Base-by-base conservation (phyloP, 345 rosid genomes). In the Arabis hirsuta region DNA sequence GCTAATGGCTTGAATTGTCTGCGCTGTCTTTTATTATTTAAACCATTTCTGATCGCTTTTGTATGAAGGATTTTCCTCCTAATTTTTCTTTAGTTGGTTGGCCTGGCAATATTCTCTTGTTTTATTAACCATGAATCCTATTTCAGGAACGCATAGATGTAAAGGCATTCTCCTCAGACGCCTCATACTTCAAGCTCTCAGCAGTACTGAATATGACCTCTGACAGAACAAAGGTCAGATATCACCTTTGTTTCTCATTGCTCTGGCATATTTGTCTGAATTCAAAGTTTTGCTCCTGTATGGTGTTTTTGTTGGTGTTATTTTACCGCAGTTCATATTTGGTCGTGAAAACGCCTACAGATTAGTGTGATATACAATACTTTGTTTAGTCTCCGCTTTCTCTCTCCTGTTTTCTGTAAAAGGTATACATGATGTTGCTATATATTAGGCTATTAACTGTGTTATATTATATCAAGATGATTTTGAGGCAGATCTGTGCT, bases 121-220 rank as follows among this genome's bases (percentile, higher is more conserved):
- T 60, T 48, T 0, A 29, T 32, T 63, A 50, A 76, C 63, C 65
- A 63, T 47, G n/a, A 74, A 34, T 57, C 13, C 12, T 71, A 3
- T 84, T 83, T 14, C 86, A 95, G 99, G 98, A 91, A 82, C 87
- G 98, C 71, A 86, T 95, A 75, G 98, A 84, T 80, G 87, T 91
- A 62, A 86, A 85, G 67, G 98, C 99, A 57, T 86, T 78, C 62
- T 73, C 81, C 78, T 85, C 93, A 41, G 96, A 95, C 71, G 88
- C 86, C 71, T 86, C 86, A 32, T 95, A 95, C 82, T 88, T 85
- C 85, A 91, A 79, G 83, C 89, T 95, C 78, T 90, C 99, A 46
- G 97, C 96, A 69, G 69, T 82, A 43, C 67, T 95, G 76, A 90
- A 90, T 60, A 87, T 85, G 96, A 88, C 96, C 69, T 90, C 93